A percentile compares a stretch with the other conserved stretches of the same genome.
Evolutionary conservation across 345 rosid species (phyloP).

Genomic region (Zanthoxylum bungeanum): DNA sequence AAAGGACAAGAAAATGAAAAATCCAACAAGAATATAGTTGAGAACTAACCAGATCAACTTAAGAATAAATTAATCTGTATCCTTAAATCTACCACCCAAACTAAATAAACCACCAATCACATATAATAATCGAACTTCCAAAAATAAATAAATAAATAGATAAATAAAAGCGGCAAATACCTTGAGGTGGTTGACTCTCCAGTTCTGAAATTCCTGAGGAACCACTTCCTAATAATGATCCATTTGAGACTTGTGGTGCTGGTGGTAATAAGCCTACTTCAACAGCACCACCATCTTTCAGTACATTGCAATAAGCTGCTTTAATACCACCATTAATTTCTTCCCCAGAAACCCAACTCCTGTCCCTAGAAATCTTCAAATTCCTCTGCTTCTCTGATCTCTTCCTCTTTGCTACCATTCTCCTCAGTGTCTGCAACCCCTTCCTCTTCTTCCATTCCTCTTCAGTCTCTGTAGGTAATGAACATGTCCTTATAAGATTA

Average conservation of each 20-base stretch:
- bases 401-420: slow-evolving; percentile 79
- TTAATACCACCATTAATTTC: slow-evolving; percentile 22
- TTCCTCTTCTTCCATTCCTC: slow-evolving; percentile 79
- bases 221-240: slow-evolving; percentile 67
- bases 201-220: slow-evolving; percentile 55
- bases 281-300: slow-evolving; percentile 7
- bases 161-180: slow-evolving; percentile 21
- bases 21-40: neutral
- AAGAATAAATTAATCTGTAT: neutral
- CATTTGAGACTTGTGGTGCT: slow-evolving; percentile 42
- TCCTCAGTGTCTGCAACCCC: slow-evolving; percentile 55
- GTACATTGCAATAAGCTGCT: slow-evolving; percentile 9
- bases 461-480: slow-evolving; percentile 61
- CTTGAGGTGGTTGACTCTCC: slow-evolving; percentile 49
- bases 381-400: slow-evolving; percentile 68
- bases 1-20: neutral
- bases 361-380: slow-evolving; percentile 28
- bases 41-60: no score
- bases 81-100: neutral
- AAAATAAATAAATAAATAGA: neutral
- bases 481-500: slow-evolving; percentile 51
- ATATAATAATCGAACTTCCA: neutral
- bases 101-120: neutral
- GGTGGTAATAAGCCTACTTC: slow-evolving; percentile 10
- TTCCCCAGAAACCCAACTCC: slow-evolving; percentile 20